Evolutionary conservation across 208 protist genomes (phyloP), one percentile per base, ranked within the genome.

Genomic region (Trypanosoma melophagium): DNA sequence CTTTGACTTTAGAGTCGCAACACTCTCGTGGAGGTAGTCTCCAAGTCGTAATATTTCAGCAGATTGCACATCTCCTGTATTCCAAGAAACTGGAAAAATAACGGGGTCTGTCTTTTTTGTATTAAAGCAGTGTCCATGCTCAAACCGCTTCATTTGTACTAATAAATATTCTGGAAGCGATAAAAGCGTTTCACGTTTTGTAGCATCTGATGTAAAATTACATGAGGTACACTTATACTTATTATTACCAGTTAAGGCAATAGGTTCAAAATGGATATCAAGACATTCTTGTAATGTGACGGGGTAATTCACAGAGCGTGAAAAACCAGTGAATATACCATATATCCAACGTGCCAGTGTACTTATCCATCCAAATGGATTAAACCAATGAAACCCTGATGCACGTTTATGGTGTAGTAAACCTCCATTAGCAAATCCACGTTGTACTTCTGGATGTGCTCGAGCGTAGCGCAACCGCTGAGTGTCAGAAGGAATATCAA

Each of bases 111-210:
- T 82, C 50, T 95, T 97, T 40, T 97, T 97, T 51, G 66, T 79
- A 62, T 85, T 77, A 47, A 93, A 94, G 71, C 77, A 91, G 8
- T 63, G 47, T 8, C 87, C 87, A 1, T 79, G 69, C 14, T 89
- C 72, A 73, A 93, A 96, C 40, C 92, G 85, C 73, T 97, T 97
- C 85, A 97, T 90, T 51, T 96, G 86, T 17, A 95, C 21, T 5
- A 96, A 41, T 1, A 97, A 77, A 55, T 88, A 90, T 71, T 97
- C 90, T 17, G 92, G 92, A 38, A 94, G 66, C 0, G 66, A 60
- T 2, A 95, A 78, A 21, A 97, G 75, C 12, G 71, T 74, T 53
- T 87, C 80, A 50, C 64, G 62, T 73, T 95, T 96, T 42, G 89
- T 96, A 12, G 90, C 90, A 40, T 95, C 85, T 41, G 66, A 79